Base-by-base conservation (phyloP, 2,329 filamentous ascomycete species). In the Neonectria neomacrospora region DNA sequence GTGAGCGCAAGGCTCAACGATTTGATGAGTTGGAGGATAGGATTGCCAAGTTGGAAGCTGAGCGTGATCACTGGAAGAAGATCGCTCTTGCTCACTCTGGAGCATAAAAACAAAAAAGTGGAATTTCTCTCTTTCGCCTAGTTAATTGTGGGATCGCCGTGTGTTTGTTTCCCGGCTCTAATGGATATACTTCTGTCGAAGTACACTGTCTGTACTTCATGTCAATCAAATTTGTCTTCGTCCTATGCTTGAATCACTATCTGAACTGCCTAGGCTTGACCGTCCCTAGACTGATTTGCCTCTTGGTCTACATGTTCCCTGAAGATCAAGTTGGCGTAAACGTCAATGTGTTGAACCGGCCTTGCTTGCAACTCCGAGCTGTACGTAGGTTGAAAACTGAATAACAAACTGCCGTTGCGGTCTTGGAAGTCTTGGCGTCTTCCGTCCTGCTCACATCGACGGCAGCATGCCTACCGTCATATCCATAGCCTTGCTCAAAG, bases 1-100 rank as follows among this genome's bases (percentile, higher is more conserved):
- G 95, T 55, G 90, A 93, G 74, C 90, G 93, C 69, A 97, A 97
- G 83, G 89, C 92, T 61, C 85, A 91, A 76, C 87, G 90, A 71
- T 84, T 95, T 65, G 89, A 92, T 59, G 87, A 89, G 61, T 84
- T 97, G 48, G 91, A 96, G 81, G 85, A 86, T 41, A 84, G 87
- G 73, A 94, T 97, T 73, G 84, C 82, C 18, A 88, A 91, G 75
- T 81, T 95, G 28, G 85, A 90, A 77, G 83, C 85, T 42, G 88
- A 90, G 75, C 84, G 87, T 71, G 88, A 89, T 77, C 85, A 89
- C 74, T 90, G 88, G 88, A 90, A 88, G 83, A 79, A 79, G 67
- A 76, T 86, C 66, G 86, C 86, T 63, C 75, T 85, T 60, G 77
- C 77, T 65, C 79, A 80, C 67, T 70, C 76, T 58, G 76, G 76